These are phyloP conservation scores for Alternaria rosae DNA, from an alignment of 2,329 filamentous ascomycete species.

Conservation along the genomic window DNA sequence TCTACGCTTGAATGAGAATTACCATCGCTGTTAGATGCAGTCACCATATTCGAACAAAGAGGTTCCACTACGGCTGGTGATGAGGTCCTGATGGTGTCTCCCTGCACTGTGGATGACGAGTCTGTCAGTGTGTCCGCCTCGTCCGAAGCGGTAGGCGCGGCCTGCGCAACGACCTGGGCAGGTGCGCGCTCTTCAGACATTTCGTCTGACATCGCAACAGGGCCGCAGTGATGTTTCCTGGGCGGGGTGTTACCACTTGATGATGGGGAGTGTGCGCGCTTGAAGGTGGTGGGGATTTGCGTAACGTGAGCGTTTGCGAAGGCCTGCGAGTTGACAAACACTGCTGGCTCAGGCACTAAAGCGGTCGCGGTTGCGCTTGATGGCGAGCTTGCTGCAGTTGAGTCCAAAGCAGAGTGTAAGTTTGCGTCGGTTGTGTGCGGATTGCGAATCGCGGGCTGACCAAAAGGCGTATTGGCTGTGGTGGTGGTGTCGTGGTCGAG, in stretches of 20 bases:
- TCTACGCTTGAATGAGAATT: background rate
- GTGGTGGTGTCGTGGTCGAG: background rate
- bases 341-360: slow-evolving; percentile 1
- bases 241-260: background rate
- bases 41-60: background rate
- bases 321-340: background rate
- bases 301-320: background rate
- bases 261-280: background rate
- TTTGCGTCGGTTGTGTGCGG: background rate
- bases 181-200: background rate
- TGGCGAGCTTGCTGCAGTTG: background rate
- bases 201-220: background rate
- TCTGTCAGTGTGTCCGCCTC: background rate
- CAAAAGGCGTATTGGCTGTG: background rate
- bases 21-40: background rate
- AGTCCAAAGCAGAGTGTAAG: background rate
- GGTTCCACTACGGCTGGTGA: background rate
- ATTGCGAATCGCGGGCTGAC: background rate
- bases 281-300: background rate
- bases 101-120: background rate
- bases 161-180: background rate
- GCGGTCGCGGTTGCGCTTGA: background rate
- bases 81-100: background rate
- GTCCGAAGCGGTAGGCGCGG: slow-evolving; percentile 4
- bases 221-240: background rate